A percentile compares a stretch with the other conserved stretches of the same genome.
Evolutionary conservation across 768 basidiomycete genomes (phyloP).

Genomic region (Agrocybe praecox): DNA sequence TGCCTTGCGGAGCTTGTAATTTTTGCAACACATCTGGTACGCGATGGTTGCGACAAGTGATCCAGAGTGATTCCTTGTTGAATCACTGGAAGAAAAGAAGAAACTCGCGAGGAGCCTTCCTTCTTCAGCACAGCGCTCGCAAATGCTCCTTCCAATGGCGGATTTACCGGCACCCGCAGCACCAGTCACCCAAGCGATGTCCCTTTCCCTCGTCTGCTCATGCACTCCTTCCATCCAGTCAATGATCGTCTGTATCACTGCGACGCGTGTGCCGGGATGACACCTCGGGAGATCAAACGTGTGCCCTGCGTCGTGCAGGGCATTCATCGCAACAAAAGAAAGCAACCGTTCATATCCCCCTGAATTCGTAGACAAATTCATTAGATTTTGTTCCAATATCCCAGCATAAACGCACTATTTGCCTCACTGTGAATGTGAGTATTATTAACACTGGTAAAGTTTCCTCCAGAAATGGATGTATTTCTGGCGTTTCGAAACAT

Average conservation of each 20-base stretch:
- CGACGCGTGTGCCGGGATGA: conserved; percentile 14
- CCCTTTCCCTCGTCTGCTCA: conserved; percentile 6
- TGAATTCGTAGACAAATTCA: conserved; percentile 19
- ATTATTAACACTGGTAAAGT: conserved; percentile 9
- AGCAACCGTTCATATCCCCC: no score
- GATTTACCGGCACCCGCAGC: conserved; percentile 19
- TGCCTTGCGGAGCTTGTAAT: background rate
- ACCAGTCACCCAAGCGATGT: conserved; percentile 17
- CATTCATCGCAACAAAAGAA: conserved; percentile 20
- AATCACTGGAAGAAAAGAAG: conserved; percentile 8
- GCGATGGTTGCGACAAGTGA: conserved; percentile 10
- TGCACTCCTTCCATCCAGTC: conserved; percentile 14
- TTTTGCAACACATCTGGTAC: conserved; percentile 4
- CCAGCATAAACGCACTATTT: no score
- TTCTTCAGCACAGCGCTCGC: conserved; percentile 1
- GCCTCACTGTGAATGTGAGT: no score
- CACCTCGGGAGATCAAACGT: conserved; percentile 10
- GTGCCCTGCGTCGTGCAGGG: conserved; percentile 5
- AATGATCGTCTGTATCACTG: conserved; percentile 3
- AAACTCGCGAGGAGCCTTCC: conserved; percentile 8
- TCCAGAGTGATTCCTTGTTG: background rate
- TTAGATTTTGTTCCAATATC: no score
- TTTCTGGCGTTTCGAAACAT: no score
- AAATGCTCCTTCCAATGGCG: conserved; percentile 12
- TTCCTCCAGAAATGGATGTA: no score